phyloP scores from a whole-genome alignment of 2,329 filamentous ascomycete genomes.

The Laburnicola sp. region DNA sequence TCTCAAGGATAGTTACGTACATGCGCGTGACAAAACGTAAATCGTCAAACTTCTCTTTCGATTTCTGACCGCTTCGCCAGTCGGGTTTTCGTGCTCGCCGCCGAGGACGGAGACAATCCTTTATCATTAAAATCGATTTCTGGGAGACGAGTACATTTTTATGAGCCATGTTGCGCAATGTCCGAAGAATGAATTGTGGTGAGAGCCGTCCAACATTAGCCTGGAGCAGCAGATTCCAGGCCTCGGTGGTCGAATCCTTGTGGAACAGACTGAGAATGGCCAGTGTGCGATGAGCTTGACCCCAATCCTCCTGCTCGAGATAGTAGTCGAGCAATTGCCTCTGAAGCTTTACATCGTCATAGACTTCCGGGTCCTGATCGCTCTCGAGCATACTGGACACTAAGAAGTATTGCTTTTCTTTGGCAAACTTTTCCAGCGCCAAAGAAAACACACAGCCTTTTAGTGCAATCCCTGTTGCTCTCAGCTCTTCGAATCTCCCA shows the following conservation, averaged over 20 bases:
- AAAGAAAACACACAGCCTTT: conserved; percentile 66
- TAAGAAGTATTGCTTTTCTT: conserved; percentile 56
- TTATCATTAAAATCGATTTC: conserved; percentile 50
- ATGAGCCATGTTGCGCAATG: conserved; percentile 56
- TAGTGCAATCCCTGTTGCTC: conserved; percentile 64
- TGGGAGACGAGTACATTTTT: conserved; percentile 48
- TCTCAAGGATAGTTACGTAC: conserved; percentile 53
- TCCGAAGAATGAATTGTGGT: conserved; percentile 30
- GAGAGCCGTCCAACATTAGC: conserved; percentile 39
- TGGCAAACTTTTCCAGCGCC: conserved; percentile 66
- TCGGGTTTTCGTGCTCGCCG: conserved; percentile 42
- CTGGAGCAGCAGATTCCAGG: conserved; percentile 55
- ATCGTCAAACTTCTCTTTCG: conserved; percentile 36
- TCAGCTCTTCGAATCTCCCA: conserved; percentile 63
- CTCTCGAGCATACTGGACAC: conserved; percentile 58
- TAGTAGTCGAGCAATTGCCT: conserved; percentile 58
- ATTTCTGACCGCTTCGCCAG: not conserved
- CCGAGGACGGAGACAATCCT: conserved; percentile 45
- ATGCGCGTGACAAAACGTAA: conserved; percentile 53
- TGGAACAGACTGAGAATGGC: conserved; percentile 55
- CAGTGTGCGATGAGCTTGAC: conserved; percentile 59
- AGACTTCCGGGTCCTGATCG: conserved; percentile 67
- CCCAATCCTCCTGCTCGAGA: conserved; percentile 55
- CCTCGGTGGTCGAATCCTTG: conserved; percentile 40
- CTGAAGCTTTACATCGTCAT: conserved; percentile 60